Base-by-base conservation (phyloP, 139 green algal species). In the Chlorella sp. region DNA sequence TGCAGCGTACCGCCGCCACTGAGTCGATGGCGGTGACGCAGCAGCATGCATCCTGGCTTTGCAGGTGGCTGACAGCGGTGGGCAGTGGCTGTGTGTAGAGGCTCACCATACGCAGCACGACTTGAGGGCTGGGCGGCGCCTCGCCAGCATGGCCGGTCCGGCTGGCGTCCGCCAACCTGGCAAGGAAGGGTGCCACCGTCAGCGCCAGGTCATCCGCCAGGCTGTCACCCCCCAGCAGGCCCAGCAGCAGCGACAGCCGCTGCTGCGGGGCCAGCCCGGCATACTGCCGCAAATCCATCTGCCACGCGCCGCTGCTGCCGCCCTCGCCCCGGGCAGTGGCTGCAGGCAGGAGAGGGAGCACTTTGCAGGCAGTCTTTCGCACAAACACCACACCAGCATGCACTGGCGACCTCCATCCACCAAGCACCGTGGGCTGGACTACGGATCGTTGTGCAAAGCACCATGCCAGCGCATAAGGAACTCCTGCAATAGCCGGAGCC, bases 131-230 rank as follows among this genome's bases (percentile, higher is more conserved):
- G 7, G 2, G 28, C 4, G 2, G 28, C 4, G 11, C 21, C 34
- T 71, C 79, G 11, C 32, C 28, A 16, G n/a, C 5, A 1, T 22
- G 7, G 30, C 42, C n/a, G 1, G 42, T 21, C 42, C 42, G 0
- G 69, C 61, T 87, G 42, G 19, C 4, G 66, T 66, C 37, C 2
- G 1, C 39, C 60, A 92, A 60, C 39, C 83, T 42, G 61, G 12
- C 34, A 22, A 89, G 26, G 60, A 92, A 91, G 32, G 88, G 90
- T 0, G 76, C 86, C 53, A 91, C 64, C 22, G 83, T 42, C 71
- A 81, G 53, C 15, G 73, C 34, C 36, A 81, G 81, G 48, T 86
- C 75, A 14, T 7, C n/a, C 0, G 84, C 86, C 53, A 87, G 90
- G 79, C 26, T 61, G 24, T 84, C 86, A 32, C 84, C 68, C 30